Base-by-base conservation (phyloP, 805 yeast genomes). In the Spathaspora girioi region DNA sequence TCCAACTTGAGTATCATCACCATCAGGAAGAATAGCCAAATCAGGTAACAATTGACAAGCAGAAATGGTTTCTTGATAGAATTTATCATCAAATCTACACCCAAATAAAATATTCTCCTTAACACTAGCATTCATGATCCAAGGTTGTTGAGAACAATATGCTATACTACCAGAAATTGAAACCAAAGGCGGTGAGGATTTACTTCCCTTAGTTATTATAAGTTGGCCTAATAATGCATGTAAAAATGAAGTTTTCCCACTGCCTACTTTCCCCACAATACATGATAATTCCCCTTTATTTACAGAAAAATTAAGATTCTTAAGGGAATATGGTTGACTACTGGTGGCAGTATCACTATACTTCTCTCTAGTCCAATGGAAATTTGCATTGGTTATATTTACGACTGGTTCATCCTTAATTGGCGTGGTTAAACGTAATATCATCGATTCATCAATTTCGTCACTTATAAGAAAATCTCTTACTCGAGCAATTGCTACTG, bases 181-280 rank as follows among this genome's bases (percentile, higher is more conserved):
- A 7, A 18, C 17, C 18, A 57, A 52, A 15, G 56, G 54, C 11
- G 68, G 50, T 5, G 57, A 52, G 3, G 68, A 48, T 6, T 31
- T 52, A 19, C 38, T 23, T 29, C 50, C 46, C 31, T 48, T 26
- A 11, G 32, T 38, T n/a, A 49, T 46, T 10, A 52, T 62, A n/a
- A 84, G 62, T 47, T 79, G 80, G 6, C 89, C 89, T 27, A 83
- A 58, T 11, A 83, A 59, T 12, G 83, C 73, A 54, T 78, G 75
- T 46, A 84, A 65, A 26, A 81, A 68, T 0, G 89, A 79, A 2
- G 87, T 77, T 58, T 85, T 85, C 47, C 90, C 90, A 12, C 86
- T 66, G 2, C 89, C 89, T 31, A 85, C 89, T 57, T 80, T 70
- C 10, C 89, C 89, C 23, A 84, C 83, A 48, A 85, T 66, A 64